Percentiles rank a stretch among this genome's conserved stretches.
These are phyloP conservation scores for Zasmidium citrigriseum DNA, from an alignment of 2,329 filamentous ascomycete genomes.

Conservation along the genomic window DNA sequence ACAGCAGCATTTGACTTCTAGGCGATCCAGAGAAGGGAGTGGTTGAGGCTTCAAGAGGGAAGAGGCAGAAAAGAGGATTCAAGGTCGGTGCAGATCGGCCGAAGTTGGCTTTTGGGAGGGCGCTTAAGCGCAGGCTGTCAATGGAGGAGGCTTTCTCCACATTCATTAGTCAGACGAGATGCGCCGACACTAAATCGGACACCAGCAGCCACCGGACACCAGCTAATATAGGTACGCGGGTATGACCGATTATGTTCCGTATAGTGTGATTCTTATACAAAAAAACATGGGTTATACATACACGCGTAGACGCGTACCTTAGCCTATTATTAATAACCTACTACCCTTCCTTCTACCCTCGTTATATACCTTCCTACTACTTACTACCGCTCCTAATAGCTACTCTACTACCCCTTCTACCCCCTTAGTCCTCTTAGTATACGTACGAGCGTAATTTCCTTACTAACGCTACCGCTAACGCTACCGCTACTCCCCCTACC, in stretches of 20 bases:
- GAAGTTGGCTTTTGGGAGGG: background rate
- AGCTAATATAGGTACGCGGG: too few relatives aligned
- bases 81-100: background rate
- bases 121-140: slow-evolving; percentile 2
- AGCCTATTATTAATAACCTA: too few relatives aligned
- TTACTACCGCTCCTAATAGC: too few relatives aligned
- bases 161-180: background rate
- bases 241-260: too few relatives aligned
- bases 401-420: background rate
- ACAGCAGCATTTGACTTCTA: background rate
- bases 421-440: background rate
- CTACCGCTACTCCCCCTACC: background rate
- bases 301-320: too few relatives aligned
- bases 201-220: too few relatives aligned
- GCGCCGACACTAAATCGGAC: too few relatives aligned
- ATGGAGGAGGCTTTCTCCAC: background rate
- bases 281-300: too few relatives aligned
- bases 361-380: too few relatives aligned
- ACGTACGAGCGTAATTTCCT: too few relatives aligned
- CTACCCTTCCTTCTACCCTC: too few relatives aligned
- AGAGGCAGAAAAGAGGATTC: background rate
- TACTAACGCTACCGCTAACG: background rate
- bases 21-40: background rate
- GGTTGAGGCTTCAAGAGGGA: background rate
- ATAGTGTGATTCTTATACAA: too few relatives aligned